Percentiles rank a stretch among this genome's conserved stretches.
phyloP scores from a whole-genome alignment of 2,329 filamentous ascomycete genomes.

The Alternaria alternata region DNA sequence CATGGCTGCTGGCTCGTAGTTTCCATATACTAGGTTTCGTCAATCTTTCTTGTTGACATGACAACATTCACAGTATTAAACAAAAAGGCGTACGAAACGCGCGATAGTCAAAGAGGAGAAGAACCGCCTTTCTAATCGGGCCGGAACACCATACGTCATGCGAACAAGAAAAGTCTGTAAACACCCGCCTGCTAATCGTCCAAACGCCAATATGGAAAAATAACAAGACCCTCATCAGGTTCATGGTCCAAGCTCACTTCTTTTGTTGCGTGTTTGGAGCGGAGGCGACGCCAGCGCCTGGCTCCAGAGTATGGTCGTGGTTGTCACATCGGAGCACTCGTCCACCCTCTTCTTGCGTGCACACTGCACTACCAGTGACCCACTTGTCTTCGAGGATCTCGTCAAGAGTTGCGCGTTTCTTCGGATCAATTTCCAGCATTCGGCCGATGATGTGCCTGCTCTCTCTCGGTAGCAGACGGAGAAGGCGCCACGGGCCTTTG shows the following conservation, averaged over 20 bases:
- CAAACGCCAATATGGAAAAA: slow-evolving; percentile 7
- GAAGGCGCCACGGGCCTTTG: slow-evolving; percentile 88
- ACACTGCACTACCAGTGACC: slow-evolving; percentile 86
- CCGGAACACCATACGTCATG: slow-evolving; percentile 7
- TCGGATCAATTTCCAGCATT: slow-evolving; percentile 91
- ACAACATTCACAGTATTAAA: slow-evolving; percentile 1
- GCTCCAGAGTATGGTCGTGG: slow-evolving; percentile 87
- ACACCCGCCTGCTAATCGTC: slow-evolving; percentile 11
- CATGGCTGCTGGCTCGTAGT: not conserved
- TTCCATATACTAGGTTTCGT: not conserved
- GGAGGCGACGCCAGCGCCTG: slow-evolving; percentile 53
- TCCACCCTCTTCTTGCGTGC: slow-evolving; percentile 78
- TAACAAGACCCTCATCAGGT: slow-evolving; percentile 1
- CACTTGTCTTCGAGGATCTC: slow-evolving; percentile 90
- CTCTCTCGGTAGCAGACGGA: slow-evolving; percentile 87
- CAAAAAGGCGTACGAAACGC: slow-evolving; percentile 5
- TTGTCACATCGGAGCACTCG: slow-evolving; percentile 75
- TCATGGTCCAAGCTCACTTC: slow-evolving; percentile 34
- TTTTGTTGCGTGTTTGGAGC: slow-evolving; percentile 45
- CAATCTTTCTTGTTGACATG: slow-evolving; percentile 1
- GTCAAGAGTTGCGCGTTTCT: slow-evolving; percentile 80
- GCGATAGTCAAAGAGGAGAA: not conserved
- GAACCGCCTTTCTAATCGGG: slow-evolving; percentile 11
- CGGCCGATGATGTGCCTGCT: slow-evolving; percentile 87
- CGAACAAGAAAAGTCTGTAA: slow-evolving; percentile 12